Evolutionary conservation across 2,329 filamentous ascomycete species (phyloP).

Genomic region (Fusarium marasasianum): DNA sequence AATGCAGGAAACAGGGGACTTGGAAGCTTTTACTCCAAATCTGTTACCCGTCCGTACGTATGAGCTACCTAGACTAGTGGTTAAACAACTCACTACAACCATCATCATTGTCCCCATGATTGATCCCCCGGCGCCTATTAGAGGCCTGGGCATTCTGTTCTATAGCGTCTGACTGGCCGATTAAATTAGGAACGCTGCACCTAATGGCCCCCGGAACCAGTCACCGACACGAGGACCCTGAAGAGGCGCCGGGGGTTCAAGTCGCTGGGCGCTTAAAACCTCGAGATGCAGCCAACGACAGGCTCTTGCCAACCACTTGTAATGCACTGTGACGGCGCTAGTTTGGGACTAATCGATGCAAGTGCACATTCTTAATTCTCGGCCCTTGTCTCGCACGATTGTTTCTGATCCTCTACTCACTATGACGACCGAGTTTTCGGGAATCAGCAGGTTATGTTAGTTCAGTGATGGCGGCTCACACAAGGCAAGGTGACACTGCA

Average conservation of each 20-base stretch:
- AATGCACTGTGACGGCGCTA: constrained; percentile 45
- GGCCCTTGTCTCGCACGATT: constrained; percentile 1
- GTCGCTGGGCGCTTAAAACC: constrained; percentile 40
- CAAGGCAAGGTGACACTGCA: not conserved
- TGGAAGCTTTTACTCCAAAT: constrained; percentile 22
- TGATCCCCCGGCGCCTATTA: constrained; percentile 38
- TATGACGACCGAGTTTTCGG: constrained; percentile 11
- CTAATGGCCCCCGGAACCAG: constrained; percentile 9
- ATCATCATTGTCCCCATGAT: not conserved
- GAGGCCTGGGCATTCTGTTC: constrained; percentile 26
- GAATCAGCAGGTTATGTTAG: constrained; percentile 1
- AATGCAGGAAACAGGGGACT: constrained; percentile 18
- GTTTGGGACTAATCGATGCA: constrained; percentile 16
- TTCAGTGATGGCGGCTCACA: not conserved
- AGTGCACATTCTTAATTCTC: constrained; percentile 2
- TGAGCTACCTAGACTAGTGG: not conserved
- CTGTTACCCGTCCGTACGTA: not conserved
- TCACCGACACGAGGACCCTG: constrained; percentile 6
- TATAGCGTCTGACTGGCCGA: constrained; percentile 38
- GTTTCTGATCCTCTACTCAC: not conserved
- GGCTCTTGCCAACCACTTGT: constrained; percentile 17
- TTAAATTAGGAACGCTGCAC: constrained; percentile 42
- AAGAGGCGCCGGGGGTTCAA: constrained; percentile 20
- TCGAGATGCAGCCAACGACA: constrained; percentile 33
- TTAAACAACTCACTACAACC: not conserved